These are phyloP conservation scores for Plenodomus lindquistii DNA, from an alignment of 2,329 filamentous ascomycete genomes.

Conservation along the genomic window DNA sequence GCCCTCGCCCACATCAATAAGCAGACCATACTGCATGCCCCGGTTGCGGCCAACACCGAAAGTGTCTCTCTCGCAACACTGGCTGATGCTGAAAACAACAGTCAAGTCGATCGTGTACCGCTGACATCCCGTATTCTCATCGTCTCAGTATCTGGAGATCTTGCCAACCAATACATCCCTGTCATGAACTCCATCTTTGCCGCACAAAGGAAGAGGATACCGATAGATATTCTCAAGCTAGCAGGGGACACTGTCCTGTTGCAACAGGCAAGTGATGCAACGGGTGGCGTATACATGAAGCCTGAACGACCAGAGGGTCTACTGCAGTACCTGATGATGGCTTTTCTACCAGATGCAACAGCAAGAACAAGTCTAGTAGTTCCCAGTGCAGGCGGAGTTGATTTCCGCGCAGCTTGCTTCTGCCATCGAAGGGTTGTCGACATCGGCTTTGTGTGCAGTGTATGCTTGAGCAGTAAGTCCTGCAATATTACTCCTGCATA, in stretches of 20 bases:
- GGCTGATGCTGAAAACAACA: conserved; percentile 43
- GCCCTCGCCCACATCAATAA: conserved; percentile 92
- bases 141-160: conserved; percentile 84
- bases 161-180: conserved; percentile 89
- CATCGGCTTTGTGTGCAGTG: conserved; percentile 91
- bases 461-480: conserved; percentile 78
- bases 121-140: conserved; percentile 85
- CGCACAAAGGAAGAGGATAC: conserved; percentile 82
- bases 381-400: conserved; percentile 82
- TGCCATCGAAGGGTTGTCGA: conserved; percentile 91
- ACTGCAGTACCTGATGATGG: conserved; percentile 93
- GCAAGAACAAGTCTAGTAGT: conserved; percentile 69
- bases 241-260: conserved; percentile 87
- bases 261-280: conserved; percentile 83
- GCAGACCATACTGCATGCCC: conserved; percentile 59
- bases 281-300: conserved; percentile 70
- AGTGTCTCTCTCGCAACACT: conserved; percentile 51
- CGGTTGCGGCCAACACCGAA: conserved; percentile 47
- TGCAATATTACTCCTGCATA: conserved; percentile 6
- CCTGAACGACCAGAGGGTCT: conserved; percentile 62
- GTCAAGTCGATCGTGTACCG: conserved; percentile 47
- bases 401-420: conserved; percentile 98
- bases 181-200: conserved; percentile 99
- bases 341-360: conserved; percentile 75
- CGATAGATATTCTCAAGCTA: conserved; percentile 89